phyloP scores from a whole-genome alignment of 2,329 filamentous ascomycete genomes.

The Colletotrichum shisoi region DNA sequence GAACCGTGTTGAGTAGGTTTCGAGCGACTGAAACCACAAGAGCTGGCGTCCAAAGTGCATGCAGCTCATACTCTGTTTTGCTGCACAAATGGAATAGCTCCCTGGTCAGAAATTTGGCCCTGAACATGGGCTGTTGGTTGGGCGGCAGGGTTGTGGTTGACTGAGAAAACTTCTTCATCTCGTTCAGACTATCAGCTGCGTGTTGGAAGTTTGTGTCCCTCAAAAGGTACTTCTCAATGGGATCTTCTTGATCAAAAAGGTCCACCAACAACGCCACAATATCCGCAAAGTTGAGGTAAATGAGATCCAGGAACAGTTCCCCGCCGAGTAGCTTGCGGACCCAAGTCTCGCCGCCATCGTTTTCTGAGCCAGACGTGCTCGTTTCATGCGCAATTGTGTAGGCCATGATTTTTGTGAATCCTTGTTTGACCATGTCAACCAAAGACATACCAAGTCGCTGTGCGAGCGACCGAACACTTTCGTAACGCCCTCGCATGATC shows the following conservation, averaged over 20 bases:
- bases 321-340: conserved; percentile 75
- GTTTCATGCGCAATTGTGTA: conserved; percentile 86
- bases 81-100: conserved; percentile 82
- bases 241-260: conserved; percentile 78
- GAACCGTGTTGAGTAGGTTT: conserved; percentile 79
- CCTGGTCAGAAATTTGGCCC: conserved; percentile 75
- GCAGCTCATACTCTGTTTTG: conserved; percentile 70
- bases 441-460: conserved; percentile 62
- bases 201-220: conserved; percentile 66
- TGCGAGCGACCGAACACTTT: conserved; percentile 68
- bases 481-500: conserved; percentile 78
- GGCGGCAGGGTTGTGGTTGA: conserved; percentile 72
- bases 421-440: conserved; percentile 66
- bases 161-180: conserved; percentile 74
- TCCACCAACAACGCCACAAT: conserved; percentile 80
- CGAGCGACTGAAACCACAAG: conserved; percentile 78
- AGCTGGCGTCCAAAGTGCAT: conserved; percentile 76
- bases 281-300: conserved; percentile 76
- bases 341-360: conserved; percentile 67
- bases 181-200: conserved; percentile 69
- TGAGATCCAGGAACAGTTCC: conserved; percentile 67
- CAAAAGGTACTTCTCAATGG: conserved; percentile 71
- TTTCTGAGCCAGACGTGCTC: conserved; percentile 52
- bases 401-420: conserved; percentile 80
- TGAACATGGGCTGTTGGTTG: conserved; percentile 88